These are phyloP conservation scores for Corchorus capsularis DNA, from an alignment of 345 rosid species.

Conservation along the genomic window DNA sequence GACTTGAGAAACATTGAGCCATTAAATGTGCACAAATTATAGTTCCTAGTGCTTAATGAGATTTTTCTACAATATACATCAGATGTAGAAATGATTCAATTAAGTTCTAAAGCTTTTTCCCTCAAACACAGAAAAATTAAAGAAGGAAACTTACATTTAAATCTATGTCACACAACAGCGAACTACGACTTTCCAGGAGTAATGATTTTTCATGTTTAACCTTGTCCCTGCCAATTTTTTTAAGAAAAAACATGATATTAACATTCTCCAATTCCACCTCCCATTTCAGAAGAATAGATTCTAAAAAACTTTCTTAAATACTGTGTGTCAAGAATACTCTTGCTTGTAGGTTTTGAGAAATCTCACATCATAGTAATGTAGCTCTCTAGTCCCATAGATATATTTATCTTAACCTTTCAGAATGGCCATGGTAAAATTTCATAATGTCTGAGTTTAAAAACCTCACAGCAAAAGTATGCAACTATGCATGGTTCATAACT, in stretches of 20 bases:
- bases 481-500: background rate
- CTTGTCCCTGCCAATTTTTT: conserved; percentile 62
- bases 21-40: background rate
- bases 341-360: conserved; percentile 4
- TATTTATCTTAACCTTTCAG: conserved; percentile 9
- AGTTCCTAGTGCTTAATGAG: background rate
- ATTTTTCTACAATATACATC: background rate
- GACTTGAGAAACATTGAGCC: background rate
- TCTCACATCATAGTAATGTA: background rate
- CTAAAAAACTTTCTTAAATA: background rate
- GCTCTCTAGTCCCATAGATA: background rate
- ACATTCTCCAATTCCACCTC: background rate
- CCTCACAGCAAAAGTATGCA: background rate
- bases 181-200: conserved; percentile 53
- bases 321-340: background rate
- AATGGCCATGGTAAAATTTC: background rate
- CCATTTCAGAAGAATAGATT: background rate
- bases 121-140: background rate
- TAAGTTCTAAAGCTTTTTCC: background rate
- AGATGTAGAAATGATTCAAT: background rate
- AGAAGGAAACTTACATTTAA: conserved; percentile 58
- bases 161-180: conserved; percentile 72
- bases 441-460: background rate
- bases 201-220: conserved; percentile 59
- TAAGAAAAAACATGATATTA: background rate